Evolutionary conservation across 2,329 filamentous ascomycete species (phyloP).

Genomic region (Aspergillus terreus): DNA sequence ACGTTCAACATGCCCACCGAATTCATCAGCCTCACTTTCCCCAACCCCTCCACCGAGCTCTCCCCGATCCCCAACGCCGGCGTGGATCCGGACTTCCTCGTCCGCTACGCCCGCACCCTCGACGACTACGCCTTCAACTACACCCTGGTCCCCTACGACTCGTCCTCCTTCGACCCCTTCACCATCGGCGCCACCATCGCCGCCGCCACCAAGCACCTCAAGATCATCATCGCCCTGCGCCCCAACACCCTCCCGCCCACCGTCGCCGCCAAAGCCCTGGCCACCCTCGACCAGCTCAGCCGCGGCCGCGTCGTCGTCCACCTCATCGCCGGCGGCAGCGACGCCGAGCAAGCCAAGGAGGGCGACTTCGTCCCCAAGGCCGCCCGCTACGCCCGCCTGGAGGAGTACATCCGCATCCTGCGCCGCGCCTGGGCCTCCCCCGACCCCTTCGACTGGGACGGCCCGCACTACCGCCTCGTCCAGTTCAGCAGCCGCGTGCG

Average conservation of each 20-base stretch:
- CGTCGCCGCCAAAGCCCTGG: constrained; percentile 59
- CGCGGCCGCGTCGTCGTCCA: constrained; percentile 58
- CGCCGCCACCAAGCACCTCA: constrained; percentile 56
- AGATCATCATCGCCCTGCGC: constrained; percentile 59
- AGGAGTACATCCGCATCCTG: constrained; percentile 61
- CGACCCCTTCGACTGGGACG: constrained; percentile 60
- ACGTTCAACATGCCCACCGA: constrained; percentile 37
- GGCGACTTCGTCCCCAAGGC: constrained; percentile 59
- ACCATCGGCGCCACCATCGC: constrained; percentile 58
- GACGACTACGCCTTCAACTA: constrained; percentile 62
- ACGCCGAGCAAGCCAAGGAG: constrained; percentile 57
- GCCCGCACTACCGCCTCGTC: constrained; percentile 59
- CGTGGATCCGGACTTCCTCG: constrained; percentile 54
- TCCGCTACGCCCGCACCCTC: constrained; percentile 54
- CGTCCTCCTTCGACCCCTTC: constrained; percentile 54
- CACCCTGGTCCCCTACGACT: constrained; percentile 58
- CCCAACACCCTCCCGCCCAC: constrained; percentile 62
- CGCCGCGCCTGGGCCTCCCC: constrained; percentile 55
- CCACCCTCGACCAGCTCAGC: constrained; percentile 59
- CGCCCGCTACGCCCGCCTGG: constrained; percentile 55
- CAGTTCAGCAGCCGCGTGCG: constrained; percentile 54
- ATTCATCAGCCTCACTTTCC: constrained; percentile 58
- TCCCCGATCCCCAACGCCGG: constrained; percentile 49
- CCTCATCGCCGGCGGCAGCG: constrained; percentile 61
- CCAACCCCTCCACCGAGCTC: constrained; percentile 56